phyloP scores from a whole-genome alignment of 164 flowering plant genomes.

The Amborella trichopoda region DNA sequence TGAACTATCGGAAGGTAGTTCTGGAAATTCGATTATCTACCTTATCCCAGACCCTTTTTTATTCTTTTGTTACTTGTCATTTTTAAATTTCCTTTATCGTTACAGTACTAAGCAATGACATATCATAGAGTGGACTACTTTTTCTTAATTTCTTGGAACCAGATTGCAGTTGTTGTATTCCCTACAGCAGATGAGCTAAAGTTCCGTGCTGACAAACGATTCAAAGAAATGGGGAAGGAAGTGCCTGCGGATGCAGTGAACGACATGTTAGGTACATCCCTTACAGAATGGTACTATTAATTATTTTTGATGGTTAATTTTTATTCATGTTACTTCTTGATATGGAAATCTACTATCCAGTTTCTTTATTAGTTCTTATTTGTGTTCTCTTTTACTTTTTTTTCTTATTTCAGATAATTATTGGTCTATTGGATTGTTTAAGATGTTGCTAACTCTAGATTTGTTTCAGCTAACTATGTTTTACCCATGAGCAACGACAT shows the following conservation, averaged over 20 bases:
- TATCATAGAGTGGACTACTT: too few species aligned
- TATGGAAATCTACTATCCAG: too few species aligned
- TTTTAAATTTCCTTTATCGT: background rate
- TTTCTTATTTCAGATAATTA: too few species aligned
- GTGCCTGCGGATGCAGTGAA: constrained; percentile 53
- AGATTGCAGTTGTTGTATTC: constrained; percentile 55
- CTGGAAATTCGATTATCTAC: background rate
- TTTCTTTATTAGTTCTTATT: too few species aligned
- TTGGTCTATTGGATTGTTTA: too few species aligned
- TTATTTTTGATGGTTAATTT: too few species aligned
- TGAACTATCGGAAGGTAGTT: constrained; percentile 35
- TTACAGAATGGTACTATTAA: too few species aligned
- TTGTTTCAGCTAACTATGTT: constrained; percentile 33
- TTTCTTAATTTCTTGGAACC: too few species aligned
- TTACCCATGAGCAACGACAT: constrained; percentile 48
- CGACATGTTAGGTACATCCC: constrained; percentile 42
- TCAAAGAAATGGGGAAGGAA: constrained; percentile 58
- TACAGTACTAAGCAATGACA: too few species aligned
- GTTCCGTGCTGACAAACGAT: constrained; percentile 33
- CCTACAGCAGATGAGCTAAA: constrained; percentile 40
- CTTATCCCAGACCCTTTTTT: background rate
- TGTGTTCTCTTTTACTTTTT: too few species aligned
- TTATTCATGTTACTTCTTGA: too few species aligned
- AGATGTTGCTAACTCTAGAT: too few species aligned
- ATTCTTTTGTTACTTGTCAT: background rate